A percentile compares a stretch with the other conserved stretches of the same genome.
Conservation (phyloP, 2,329 filamentous ascomycete genomes). For the Stemphylium lycopersici region DNA sequence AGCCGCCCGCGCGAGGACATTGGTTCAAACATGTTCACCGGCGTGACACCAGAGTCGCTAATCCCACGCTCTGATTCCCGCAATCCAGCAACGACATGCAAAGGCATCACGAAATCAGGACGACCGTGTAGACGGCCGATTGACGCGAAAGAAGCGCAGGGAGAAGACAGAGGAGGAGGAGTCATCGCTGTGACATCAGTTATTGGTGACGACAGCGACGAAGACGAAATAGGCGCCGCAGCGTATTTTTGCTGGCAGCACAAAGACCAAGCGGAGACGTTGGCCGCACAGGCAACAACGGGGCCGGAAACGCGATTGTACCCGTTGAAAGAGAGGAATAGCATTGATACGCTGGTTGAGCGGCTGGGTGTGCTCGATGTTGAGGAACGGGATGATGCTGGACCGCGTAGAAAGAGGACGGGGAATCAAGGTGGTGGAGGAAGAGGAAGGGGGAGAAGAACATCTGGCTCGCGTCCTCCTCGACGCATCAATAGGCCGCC, state of each 20-base stretch:
- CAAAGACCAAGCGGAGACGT: slow-evolving; percentile 75
- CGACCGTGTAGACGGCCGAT: slow-evolving; percentile 80
- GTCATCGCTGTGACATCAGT: slow-evolving; percentile 52
- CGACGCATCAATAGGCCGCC: slow-evolving; percentile 47
- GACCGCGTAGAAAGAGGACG: slow-evolving; percentile 41
- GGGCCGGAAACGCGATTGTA: slow-evolving; percentile 54
- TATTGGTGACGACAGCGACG: slow-evolving; percentile 50
- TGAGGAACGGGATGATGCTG: slow-evolving; percentile 50
- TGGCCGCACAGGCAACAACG: slow-evolving; percentile 30
- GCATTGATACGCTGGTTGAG: slow-evolving; percentile 85
- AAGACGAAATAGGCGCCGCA: slow-evolving; percentile 62
- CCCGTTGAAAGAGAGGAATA: slow-evolving; percentile 70
- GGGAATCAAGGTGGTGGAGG: slow-evolving; percentile 22
- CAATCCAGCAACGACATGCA: slow-evolving; percentile 82
- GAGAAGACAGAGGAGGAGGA: slow-evolving; percentile 30
- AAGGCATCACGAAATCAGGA: slow-evolving; percentile 83
- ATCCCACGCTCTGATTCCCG: slow-evolving; percentile 83
- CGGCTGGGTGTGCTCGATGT: slow-evolving; percentile 77
- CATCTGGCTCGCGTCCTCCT: slow-evolving; percentile 25
- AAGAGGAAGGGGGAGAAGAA: slow-evolving; percentile 21
- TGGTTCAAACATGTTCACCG: slow-evolving; percentile 39
- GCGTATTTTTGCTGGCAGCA: slow-evolving; percentile 94
- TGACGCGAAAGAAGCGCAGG: slow-evolving; percentile 52
- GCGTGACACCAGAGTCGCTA: slow-evolving; percentile 75
- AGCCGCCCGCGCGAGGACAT: background rate